These are phyloP conservation scores for Xylaria multiplex DNA, from an alignment of 2,329 filamentous ascomycete genomes.

Conservation along the genomic window DNA sequence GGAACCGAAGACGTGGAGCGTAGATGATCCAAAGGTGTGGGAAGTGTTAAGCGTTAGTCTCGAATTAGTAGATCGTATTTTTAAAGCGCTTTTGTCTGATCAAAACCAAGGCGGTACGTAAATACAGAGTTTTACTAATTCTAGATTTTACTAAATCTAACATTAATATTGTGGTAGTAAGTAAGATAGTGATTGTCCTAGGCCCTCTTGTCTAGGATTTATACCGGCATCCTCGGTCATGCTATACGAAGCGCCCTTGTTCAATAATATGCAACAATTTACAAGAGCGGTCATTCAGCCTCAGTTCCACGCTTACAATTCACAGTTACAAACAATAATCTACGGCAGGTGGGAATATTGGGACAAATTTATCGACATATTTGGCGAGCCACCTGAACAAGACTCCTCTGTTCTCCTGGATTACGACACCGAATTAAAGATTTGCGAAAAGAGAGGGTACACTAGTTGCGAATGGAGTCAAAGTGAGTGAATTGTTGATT, in stretches of 20 bases:
- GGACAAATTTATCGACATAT: not conserved
- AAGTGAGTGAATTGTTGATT: not conserved
- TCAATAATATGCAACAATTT: too few species aligned
- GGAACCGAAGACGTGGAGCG: slow-evolving; percentile 4
- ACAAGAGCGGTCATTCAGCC: too few species aligned
- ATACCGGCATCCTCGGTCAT: too few species aligned
- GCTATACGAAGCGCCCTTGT: too few species aligned
- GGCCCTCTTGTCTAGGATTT: too few species aligned
- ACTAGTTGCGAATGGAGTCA: not conserved
- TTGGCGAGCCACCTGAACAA: not conserved
- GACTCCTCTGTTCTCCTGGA: not conserved
- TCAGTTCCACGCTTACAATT: not conserved
- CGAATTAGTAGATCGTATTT: slow-evolving; percentile 5
- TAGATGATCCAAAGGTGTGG: slow-evolving; percentile 12
- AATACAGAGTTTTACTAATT: not conserved
- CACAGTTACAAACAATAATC: slow-evolving; percentile 1
- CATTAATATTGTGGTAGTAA: too few species aligned
- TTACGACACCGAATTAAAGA: not conserved
- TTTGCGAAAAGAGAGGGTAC: not conserved
- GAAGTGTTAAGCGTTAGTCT: not conserved
- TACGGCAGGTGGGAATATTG: slow-evolving; percentile 10
- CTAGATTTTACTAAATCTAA: too few species aligned
- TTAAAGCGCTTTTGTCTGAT: not conserved
- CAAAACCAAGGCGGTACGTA: not conserved
- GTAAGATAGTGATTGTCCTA: too few species aligned